Evolutionary conservation across 345 rosid species (phyloP).

Genomic region (Camelina sativa): DNA sequence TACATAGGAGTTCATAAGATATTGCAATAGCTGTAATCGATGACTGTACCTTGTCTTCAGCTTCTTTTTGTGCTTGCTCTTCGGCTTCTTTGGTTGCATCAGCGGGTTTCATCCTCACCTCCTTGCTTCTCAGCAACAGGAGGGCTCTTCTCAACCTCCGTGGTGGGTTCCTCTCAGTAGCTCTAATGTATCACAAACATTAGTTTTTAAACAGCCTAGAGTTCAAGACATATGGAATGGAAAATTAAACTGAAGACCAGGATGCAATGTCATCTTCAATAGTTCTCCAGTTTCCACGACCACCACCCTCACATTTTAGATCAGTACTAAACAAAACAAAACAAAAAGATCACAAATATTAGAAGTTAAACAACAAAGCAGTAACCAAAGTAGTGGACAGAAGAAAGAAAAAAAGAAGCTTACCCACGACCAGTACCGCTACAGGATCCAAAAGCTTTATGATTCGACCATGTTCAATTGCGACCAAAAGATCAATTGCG

Average conservation of each 20-base stretch:
- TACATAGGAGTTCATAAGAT: not conserved
- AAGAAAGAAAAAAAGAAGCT: slow-evolving; percentile 39
- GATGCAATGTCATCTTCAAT: slow-evolving; percentile 67
- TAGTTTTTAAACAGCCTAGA: not conserved
- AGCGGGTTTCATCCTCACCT: slow-evolving; percentile 56
- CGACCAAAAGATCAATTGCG: too few relatives aligned
- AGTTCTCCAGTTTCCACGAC: slow-evolving; percentile 94
- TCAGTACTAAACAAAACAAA: slow-evolving; percentile 56
- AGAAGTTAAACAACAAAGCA: not conserved
- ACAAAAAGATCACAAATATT: not conserved
- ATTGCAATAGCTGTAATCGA: not conserved
- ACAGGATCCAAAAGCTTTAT: slow-evolving; percentile 37
- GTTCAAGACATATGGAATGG: not conserved
- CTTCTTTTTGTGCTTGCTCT: slow-evolving; percentile 52
- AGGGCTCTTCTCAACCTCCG: slow-evolving; percentile 62
- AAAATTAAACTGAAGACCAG: not conserved
- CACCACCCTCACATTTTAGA: slow-evolving; percentile 84
- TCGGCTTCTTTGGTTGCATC: slow-evolving; percentile 56
- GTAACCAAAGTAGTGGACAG: too few relatives aligned
- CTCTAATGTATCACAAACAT: slow-evolving; percentile 45
- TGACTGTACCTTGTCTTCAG: slow-evolving; percentile 62
- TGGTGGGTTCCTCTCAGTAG: slow-evolving; percentile 59
- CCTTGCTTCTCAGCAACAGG: slow-evolving; percentile 63
- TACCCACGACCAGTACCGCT: slow-evolving; percentile 96
- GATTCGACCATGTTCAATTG: too few relatives aligned